Conservation (phyloP, 1,139 yeast genomes). For the Yamadazyma sp. region DNA sequence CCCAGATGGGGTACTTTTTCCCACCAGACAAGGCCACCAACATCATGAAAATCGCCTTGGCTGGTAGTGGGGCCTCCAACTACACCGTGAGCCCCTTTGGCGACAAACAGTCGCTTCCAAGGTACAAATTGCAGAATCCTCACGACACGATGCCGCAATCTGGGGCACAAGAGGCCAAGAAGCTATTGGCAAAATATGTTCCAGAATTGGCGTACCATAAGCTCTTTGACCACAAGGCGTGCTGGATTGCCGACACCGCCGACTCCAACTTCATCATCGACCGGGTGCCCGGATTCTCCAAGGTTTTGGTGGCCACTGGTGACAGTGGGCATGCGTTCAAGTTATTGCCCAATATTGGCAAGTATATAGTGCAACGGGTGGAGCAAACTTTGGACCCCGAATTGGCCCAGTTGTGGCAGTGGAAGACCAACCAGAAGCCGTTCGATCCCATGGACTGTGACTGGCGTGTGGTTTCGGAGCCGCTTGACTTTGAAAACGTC, state of each 20-base stretch:
- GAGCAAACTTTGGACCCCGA: constrained; percentile 17
- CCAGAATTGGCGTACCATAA: constrained; percentile 39
- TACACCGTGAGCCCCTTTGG: constrained; percentile 22
- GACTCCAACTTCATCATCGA: constrained; percentile 45
- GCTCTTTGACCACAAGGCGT: constrained; percentile 34
- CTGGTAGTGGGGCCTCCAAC: constrained; percentile 34
- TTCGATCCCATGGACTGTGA: constrained; percentile 23
- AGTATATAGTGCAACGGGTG: constrained; percentile 7
- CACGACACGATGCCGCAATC: constrained; percentile 34
- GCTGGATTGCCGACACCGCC: constrained; percentile 51
- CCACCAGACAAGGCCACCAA: constrained; percentile 33
- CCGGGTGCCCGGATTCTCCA: constrained; percentile 27
- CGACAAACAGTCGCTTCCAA: constrained; percentile 29
- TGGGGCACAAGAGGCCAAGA: constrained; percentile 12
- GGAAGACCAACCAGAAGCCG: constrained; percentile 22
- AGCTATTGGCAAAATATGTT: constrained; percentile 17
- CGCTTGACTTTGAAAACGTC: constrained; percentile 27
- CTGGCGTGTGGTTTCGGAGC: constrained; percentile 30
- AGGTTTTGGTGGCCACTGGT: constrained; percentile 41
- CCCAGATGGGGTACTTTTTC: constrained; percentile 44
- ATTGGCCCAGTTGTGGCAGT: constrained; percentile 26
- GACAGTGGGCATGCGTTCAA: constrained; percentile 32
- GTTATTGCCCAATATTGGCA: constrained; percentile 29
- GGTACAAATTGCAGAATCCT: constrained; percentile 29
- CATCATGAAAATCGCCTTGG: constrained; percentile 22